Conservation (phyloP, 441 rosid genomes). For the Erodium trifolium region DNA sequence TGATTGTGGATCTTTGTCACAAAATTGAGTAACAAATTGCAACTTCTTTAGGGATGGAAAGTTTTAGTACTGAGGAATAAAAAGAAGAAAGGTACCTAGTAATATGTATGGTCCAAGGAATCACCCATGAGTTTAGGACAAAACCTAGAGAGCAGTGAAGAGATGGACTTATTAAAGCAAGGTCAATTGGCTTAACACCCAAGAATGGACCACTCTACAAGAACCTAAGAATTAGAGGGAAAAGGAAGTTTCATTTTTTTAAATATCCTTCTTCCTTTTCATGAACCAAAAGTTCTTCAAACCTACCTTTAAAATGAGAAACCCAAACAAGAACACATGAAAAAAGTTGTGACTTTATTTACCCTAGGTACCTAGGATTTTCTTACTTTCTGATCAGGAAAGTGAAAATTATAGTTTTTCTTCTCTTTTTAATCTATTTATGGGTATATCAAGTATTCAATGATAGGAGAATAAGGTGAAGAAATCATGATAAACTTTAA, state of each 20-base stretch:
- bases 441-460: neutral
- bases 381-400: neutral
- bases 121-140: slow-evolving; percentile 1
- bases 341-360: neutral
- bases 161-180: neutral
- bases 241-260: neutral
- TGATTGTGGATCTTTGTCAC: neutral
- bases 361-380: neutral
- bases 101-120: neutral
- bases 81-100: neutral
- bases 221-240: slow-evolving; percentile 3
- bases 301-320: slow-evolving; percentile 1
- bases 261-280: neutral
- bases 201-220: slow-evolving; percentile 5
- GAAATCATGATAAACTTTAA: too few relatives aligned
- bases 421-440: neutral
- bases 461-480: too few relatives aligned
- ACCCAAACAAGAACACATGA: neutral
- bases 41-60: neutral
- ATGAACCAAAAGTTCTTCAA: neutral
- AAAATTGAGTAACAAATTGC: neutral
- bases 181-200: slow-evolving; percentile 2
- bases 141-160: neutral
- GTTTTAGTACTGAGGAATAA: neutral
- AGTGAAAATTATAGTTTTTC: neutral